These are phyloP conservation scores for Gentiana dahurica DNA, from an alignment of 257 asterid species.

Conservation along the genomic window DNA sequence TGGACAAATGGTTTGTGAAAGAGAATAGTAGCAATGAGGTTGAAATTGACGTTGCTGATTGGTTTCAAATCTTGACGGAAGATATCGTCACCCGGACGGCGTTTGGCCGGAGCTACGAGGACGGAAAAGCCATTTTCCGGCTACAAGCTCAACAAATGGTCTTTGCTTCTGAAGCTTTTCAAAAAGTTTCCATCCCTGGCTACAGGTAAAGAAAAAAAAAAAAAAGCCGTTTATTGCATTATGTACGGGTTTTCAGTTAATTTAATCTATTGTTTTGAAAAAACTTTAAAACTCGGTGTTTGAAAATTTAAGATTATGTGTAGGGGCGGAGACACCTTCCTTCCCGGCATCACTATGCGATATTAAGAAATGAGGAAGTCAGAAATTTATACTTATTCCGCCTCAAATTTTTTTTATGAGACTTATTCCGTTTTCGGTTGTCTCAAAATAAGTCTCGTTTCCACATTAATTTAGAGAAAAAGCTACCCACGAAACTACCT, in stretches of 20 bases:
- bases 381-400: too few relatives aligned
- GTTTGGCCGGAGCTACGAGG: constrained; percentile 31
- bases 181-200: constrained; percentile 34
- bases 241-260: neutral
- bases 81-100: constrained; percentile 30
- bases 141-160: constrained; percentile 34
- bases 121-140: constrained; percentile 32
- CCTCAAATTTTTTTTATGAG: too few relatives aligned
- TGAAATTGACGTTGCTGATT: constrained; percentile 32
- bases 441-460: too few relatives aligned
- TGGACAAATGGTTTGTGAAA: constrained; percentile 24
- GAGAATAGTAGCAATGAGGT: constrained; percentile 13
- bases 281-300: too few relatives aligned
- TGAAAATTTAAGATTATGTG: too few relatives aligned
- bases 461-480: too few relatives aligned
- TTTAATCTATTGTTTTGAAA: too few relatives aligned
- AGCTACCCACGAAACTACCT: too few relatives aligned
- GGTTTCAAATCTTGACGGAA: constrained; percentile 32
- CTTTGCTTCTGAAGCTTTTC: constrained; percentile 32
- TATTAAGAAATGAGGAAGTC: too few relatives aligned
- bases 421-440: too few relatives aligned
- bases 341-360: too few relatives aligned
- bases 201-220: constrained; percentile 16
- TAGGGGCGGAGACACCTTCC: too few relatives aligned
- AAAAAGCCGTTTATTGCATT: neutral